Evolutionary conservation across 306 rosid species (phyloP).

Genomic region (Herpetospermum pedunculosum): DNA sequence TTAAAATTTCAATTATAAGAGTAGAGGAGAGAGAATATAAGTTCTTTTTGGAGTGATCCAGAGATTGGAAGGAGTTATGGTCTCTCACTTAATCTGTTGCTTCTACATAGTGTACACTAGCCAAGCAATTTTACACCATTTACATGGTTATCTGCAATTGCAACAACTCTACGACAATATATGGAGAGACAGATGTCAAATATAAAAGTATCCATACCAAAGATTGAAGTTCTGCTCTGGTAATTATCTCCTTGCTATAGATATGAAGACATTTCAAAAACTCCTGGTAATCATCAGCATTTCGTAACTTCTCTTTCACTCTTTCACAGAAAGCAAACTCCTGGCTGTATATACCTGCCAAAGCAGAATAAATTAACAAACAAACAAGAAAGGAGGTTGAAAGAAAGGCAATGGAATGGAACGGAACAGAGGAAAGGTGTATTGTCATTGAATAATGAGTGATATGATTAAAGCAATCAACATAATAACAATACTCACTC

Average conservation of each 20-base stretch:
- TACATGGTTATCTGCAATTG: neutral
- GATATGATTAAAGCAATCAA: neutral
- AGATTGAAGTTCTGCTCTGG: slow-evolving; percentile 68
- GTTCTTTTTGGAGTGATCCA: neutral
- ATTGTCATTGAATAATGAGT: neutral
- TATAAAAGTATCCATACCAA: slow-evolving; percentile 43
- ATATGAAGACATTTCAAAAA: slow-evolving; percentile 94
- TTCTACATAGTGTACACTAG: neutral
- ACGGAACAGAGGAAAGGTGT: neutral
- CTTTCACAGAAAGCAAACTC: slow-evolving; percentile 79
- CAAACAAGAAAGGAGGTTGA: neutral
- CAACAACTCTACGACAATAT: neutral
- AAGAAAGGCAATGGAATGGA: neutral
- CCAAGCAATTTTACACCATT: neutral
- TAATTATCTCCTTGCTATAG: slow-evolving; percentile 89
- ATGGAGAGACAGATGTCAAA: neutral
- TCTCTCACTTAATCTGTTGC: neutral
- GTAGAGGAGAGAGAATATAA: neutral
- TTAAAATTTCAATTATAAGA: neutral
- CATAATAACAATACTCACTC: slow-evolving; percentile 40
- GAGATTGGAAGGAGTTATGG: neutral
- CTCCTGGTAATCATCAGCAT: slow-evolving; percentile 83
- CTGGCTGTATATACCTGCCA: slow-evolving; percentile 57
- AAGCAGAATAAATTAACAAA: slow-evolving; percentile 5
- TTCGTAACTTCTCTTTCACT: slow-evolving; percentile 79